Percentiles rank a stretch among this genome's conserved stretches.
phyloP scores from a whole-genome alignment of 1,139 yeast species.

The Entelexis paramagnoliae region DNA sequence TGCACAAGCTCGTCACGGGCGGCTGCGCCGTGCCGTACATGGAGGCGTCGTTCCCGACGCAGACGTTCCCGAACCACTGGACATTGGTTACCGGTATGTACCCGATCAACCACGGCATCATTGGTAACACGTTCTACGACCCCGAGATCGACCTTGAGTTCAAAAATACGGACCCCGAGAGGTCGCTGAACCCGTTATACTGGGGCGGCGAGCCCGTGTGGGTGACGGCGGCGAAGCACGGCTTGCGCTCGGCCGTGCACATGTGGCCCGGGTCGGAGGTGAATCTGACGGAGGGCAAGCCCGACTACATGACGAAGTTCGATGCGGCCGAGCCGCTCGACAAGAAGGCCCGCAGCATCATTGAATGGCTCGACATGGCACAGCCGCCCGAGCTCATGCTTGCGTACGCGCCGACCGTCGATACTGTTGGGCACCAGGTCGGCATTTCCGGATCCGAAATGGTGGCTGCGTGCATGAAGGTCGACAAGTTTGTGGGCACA shows the following conservation, averaged over 20 bases:
- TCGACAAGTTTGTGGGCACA: conserved; percentile 52
- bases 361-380: conserved; percentile 49
- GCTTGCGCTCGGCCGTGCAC: conserved; percentile 65
- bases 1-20: conserved; percentile 47
- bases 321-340: conserved; percentile 54
- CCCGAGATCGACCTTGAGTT: conserved; percentile 45
- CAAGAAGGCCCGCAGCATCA: conserved; percentile 46
- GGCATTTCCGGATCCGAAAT: conserved; percentile 59
- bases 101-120: conserved; percentile 79
- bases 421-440: conserved; percentile 57
- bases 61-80: conserved; percentile 90
- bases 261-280: conserved; percentile 97
- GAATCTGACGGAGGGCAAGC: conserved; percentile 33
- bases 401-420: conserved; percentile 73
- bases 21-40: conserved; percentile 71
- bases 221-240: conserved; percentile 62
- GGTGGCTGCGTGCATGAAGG: conserved; percentile 45
- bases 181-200: conserved; percentile 50
- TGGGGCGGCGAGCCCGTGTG: conserved; percentile 93
- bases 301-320: conserved; percentile 51
- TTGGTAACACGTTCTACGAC: conserved; percentile 74
- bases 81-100: conserved; percentile 74
- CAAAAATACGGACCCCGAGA: conserved; percentile 49
- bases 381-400: conserved; percentile 68
- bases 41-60: conserved; percentile 79